phyloP scores from a whole-genome alignment of 2,329 filamentous ascomycete genomes.

The Claviceps citrina region DNA sequence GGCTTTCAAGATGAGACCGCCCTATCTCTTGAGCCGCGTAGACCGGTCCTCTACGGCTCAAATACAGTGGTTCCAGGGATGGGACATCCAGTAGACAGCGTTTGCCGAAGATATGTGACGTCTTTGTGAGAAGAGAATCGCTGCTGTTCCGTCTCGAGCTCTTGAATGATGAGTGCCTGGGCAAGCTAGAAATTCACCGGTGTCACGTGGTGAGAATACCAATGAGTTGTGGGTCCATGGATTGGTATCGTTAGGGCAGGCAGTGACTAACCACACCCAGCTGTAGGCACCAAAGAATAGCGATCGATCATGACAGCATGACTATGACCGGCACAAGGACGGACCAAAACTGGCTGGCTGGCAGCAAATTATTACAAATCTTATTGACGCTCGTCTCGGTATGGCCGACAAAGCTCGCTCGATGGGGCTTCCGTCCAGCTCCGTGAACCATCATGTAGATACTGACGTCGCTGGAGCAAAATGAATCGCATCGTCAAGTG shows the following conservation, averaged over 20 bases:
- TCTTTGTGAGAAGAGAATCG: background rate
- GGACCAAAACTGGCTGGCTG: too few relatives aligned
- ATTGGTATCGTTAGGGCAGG: too few relatives aligned
- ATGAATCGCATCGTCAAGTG: background rate
- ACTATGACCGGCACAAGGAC: background rate
- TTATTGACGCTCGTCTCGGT: too few relatives aligned
- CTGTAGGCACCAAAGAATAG: background rate
- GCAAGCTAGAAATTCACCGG: conserved; percentile 16
- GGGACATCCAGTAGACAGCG: conserved; percentile 10
- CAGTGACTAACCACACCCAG: too few relatives aligned
- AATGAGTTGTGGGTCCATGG: conserved; percentile 3
- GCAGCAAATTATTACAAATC: too few relatives aligned
- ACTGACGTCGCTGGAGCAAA: background rate
- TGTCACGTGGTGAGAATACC: conserved; percentile 15
- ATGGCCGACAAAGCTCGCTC: too few relatives aligned
- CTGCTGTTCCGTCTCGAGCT: conserved; percentile 9
- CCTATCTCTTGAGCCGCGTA: conserved; percentile 20
- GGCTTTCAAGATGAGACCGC: conserved; percentile 10
- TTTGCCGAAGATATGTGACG: conserved; percentile 8
- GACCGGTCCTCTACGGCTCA: conserved; percentile 9
- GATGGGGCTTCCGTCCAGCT: too few relatives aligned
- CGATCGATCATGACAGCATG: conserved; percentile 1
- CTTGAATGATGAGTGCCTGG: conserved; percentile 12
- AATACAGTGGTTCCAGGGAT: background rate
- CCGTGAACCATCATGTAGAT: too few relatives aligned